Conservation (phyloP, 2,329 filamentous ascomycete genomes). For the Chaetomiaceae sp. region DNA sequence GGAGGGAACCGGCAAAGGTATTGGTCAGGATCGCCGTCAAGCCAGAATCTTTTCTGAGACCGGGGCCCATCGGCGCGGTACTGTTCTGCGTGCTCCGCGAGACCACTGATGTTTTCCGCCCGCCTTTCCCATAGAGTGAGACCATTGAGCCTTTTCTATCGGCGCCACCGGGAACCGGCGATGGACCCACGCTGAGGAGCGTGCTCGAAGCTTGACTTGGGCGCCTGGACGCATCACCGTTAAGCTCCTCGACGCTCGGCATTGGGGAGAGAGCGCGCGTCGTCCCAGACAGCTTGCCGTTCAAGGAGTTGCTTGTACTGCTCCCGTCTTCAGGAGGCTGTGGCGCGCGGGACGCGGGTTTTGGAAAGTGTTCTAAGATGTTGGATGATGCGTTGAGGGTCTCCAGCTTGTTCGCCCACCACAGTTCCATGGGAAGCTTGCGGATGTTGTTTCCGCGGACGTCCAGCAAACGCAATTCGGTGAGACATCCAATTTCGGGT, state of each 20-base stretch:
- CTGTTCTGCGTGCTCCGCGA: slow-evolving; percentile 57
- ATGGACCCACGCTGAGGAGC: slow-evolving; percentile 69
- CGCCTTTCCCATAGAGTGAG: slow-evolving; percentile 72
- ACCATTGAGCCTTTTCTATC: slow-evolving; percentile 80
- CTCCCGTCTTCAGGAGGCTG: slow-evolving; percentile 54
- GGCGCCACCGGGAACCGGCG: slow-evolving; percentile 55
- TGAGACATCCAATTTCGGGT: slow-evolving; percentile 79
- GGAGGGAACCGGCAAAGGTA: slow-evolving; percentile 83
- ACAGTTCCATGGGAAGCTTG: slow-evolving; percentile 86
- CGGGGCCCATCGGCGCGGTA: slow-evolving; percentile 44
- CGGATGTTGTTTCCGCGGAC: slow-evolving; percentile 90
- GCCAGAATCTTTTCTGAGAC: slow-evolving; percentile 79
- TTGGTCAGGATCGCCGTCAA: slow-evolving; percentile 68
- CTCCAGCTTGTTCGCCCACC: slow-evolving; percentile 88
- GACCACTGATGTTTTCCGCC: slow-evolving; percentile 79
- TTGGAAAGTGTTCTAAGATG: slow-evolving; percentile 84
- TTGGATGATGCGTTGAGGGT: slow-evolving; percentile 95
- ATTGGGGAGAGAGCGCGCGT: slow-evolving; percentile 49
- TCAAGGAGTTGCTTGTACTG: slow-evolving; percentile 43
- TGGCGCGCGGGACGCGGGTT: slow-evolving; percentile 67
- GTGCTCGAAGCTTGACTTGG: slow-evolving; percentile 81
- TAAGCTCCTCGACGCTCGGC: slow-evolving; percentile 73
- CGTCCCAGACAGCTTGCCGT: slow-evolving; percentile 27
- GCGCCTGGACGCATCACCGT: slow-evolving; percentile 56
- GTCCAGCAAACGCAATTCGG: slow-evolving; percentile 80